Evolutionary conservation across 2,329 filamentous ascomycete genomes (phyloP).

Genomic region (Coniochaeta pulveracea): DNA sequence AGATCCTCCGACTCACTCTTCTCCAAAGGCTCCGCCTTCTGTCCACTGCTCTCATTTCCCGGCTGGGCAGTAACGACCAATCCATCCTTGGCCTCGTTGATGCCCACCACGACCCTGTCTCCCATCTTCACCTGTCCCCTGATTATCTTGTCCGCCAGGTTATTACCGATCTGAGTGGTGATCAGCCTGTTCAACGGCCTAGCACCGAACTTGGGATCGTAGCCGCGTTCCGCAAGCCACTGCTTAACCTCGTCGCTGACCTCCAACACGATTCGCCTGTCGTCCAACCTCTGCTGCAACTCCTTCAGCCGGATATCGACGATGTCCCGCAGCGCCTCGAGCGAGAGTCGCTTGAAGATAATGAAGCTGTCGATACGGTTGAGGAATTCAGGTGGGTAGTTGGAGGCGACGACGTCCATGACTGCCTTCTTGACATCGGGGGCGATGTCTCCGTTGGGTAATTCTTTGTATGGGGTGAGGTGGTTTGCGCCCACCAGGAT

Average conservation of each 20-base stretch:
- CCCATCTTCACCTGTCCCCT: slow-evolving; percentile 68
- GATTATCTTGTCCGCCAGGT: slow-evolving; percentile 85
- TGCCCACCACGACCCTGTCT: slow-evolving; percentile 57
- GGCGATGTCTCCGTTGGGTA: slow-evolving; percentile 56
- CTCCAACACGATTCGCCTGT: slow-evolving; percentile 68
- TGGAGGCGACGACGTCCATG: slow-evolving; percentile 71
- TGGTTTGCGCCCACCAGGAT: slow-evolving; percentile 72
- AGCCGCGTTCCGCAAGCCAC: slow-evolving; percentile 83
- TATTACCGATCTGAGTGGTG: slow-evolving; percentile 78
- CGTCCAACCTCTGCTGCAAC: slow-evolving; percentile 71
- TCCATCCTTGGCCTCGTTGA: slow-evolving; percentile 51
- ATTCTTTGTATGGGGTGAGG: slow-evolving; percentile 51
- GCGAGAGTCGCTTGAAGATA: slow-evolving; percentile 79
- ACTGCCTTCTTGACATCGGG: slow-evolving; percentile 66
- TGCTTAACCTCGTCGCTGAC: slow-evolving; percentile 63
- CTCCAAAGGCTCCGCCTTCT: too few species aligned
- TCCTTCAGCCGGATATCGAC: slow-evolving; percentile 86
- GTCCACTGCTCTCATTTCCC: too few species aligned
- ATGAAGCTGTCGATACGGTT: slow-evolving; percentile 97
- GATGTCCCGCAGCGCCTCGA: slow-evolving; percentile 72
- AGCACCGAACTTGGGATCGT: slow-evolving; percentile 85
- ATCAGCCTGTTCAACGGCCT: slow-evolving; percentile 86
- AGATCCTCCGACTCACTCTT: too few species aligned
- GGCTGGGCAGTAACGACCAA: slow-evolving; percentile 21
- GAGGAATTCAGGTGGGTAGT: slow-evolving; percentile 84